Percentiles rank a stretch among this genome's conserved stretches.
Evolutionary conservation across 164 flowering plant species (phyloP).

Genomic region (Macadamia integrifolia): DNA sequence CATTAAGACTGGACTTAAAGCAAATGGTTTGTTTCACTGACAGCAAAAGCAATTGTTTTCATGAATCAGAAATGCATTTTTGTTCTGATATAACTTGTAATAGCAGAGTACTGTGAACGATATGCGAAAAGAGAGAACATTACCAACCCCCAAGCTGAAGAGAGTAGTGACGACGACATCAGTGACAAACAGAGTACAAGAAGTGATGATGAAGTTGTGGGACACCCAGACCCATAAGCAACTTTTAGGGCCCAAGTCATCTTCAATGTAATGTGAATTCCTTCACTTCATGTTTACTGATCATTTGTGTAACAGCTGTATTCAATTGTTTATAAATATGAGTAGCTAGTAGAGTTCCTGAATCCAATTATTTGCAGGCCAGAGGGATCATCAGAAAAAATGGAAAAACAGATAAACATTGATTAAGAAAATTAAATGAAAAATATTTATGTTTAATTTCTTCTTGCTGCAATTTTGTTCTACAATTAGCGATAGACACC

Average conservation of each 20-base stretch:
- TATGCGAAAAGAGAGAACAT: constrained; percentile 47
- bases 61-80: not conserved
- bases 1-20: not conserved
- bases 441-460: no score
- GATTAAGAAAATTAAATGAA: not conserved
- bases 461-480: no score
- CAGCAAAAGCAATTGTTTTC: not conserved
- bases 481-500: no score
- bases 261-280: not conserved
- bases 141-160: constrained; percentile 16
- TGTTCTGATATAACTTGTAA: constrained; percentile 2
- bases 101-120: constrained; percentile 49
- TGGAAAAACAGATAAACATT: not conserved
- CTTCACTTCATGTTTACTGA: constrained; percentile 1
- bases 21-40: not conserved
- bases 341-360: not conserved
- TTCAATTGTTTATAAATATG: constrained; percentile 14
- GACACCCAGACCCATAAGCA: constrained; percentile 36
- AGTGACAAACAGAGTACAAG: constrained; percentile 28
- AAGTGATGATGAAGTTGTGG: constrained; percentile 37
- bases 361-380: not conserved
- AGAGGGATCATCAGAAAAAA: not conserved
- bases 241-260: not conserved
- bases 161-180: constrained; percentile 39
- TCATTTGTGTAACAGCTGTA: constrained; percentile 5